Evolutionary conservation across 441 rosid species (phyloP).

Genomic region (Aquilaria agallochum): DNA sequence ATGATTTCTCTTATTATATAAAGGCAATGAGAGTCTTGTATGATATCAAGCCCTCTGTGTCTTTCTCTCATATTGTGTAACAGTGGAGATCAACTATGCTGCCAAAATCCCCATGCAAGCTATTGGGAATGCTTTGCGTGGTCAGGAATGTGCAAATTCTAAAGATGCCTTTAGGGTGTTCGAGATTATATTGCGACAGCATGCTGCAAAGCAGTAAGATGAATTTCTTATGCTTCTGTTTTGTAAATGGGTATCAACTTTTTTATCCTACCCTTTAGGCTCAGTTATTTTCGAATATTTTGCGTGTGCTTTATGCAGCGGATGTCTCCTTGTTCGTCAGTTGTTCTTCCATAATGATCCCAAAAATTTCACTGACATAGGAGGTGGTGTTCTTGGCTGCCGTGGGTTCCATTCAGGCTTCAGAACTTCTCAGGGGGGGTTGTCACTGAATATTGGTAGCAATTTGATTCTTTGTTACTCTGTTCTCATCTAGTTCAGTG

Average conservation of each 20-base stretch:
- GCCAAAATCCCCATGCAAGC: conserved; percentile 49
- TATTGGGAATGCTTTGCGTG: conserved; percentile 44
- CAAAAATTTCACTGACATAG: conserved; percentile 28
- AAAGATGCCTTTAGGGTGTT: conserved; percentile 51
- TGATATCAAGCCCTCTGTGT: too few species aligned
- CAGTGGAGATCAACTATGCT: conserved; percentile 50
- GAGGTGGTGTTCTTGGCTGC: conserved; percentile 66
- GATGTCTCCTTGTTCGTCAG: conserved; percentile 67
- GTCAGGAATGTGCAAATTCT: conserved; percentile 37
- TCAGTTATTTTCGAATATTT: too few species aligned
- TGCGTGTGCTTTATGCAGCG: conserved; percentile 23
- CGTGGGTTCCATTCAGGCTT: conserved; percentile 81
- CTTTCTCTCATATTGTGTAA: too few species aligned
- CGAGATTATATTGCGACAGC: conserved; percentile 46
- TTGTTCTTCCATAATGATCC: conserved; percentile 47
- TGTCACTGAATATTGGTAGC: conserved; percentile 54
- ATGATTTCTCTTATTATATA: too few species aligned
- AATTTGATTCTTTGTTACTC: neutral
- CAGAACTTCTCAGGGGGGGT: conserved; percentile 60
- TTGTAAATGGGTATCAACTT: neutral
- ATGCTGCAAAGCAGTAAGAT: conserved; percentile 58
- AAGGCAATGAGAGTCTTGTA: too few species aligned
- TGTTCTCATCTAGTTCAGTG: neutral
- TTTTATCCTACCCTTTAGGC: too few species aligned
- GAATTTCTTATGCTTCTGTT: neutral